Base-by-base conservation (phyloP, 306 rosid genomes). In the Vigna nakashimae region DNA sequence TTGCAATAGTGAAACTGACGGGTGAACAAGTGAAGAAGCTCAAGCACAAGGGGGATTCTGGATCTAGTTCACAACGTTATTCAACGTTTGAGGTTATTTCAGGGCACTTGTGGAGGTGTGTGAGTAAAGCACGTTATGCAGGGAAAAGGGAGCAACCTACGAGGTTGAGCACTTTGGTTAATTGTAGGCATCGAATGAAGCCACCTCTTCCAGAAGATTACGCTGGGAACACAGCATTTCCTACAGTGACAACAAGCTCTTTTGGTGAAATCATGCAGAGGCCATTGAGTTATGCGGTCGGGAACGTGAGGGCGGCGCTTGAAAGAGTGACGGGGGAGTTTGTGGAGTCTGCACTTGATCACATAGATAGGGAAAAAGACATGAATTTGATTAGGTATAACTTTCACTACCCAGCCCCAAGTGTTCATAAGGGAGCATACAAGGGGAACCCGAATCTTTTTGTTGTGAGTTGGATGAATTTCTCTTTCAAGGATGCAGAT, bases 391-490 rank as follows among this genome's bases (percentile, higher is more conserved):
- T 75, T 24, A 86, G 89, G 78, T 56, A 72, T 20, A 85, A 74
- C 46, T 48, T 74, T 51, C 73, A 69, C 43, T 72, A 64, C 14
- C 79, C 88, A 9, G 48, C 57, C 0, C 11, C 15, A 14, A 51
- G 68, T 28, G 80, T 77, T 6, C 9, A 12, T 28, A 0, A 65
- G 11, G 83, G 73, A 20, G 16, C 36, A 0, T 72, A 0, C n/a
- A 59, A 24, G 8, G 84, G 84, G 22, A 86, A 82, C 10, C 72
- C 86, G 0, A 82, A 86, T 20, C 30, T 86, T 49, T 72, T 76
- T 55, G 75, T 79, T 28, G 72, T 77, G 0, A 82, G 89, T 26
- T 86, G 86, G 90, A 83, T 86, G 80, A 83, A 86, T 60, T 83
- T 86, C 36, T 46, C 84, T 0, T 64, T 6, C 6, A 43, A 49